Evolutionary conservation across 2,329 filamentous ascomycete genomes (phyloP).

Genomic region (Neurospora crassa): DNA sequence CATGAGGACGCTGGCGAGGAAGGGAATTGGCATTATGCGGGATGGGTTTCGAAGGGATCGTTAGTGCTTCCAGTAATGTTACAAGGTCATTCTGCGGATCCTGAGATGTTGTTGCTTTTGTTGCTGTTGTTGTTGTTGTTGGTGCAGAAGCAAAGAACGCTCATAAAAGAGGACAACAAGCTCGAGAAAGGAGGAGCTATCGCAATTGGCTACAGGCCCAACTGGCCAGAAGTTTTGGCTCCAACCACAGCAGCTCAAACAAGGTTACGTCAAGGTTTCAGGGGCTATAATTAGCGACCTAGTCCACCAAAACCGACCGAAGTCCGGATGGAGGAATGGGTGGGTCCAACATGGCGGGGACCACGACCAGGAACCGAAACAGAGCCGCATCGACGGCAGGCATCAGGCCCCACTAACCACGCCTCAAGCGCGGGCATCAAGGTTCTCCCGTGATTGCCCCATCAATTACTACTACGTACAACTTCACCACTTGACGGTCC

Average conservation of each 20-base stretch:
- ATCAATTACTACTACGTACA: neutral
- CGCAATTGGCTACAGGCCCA: neutral
- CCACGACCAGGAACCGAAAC: neutral
- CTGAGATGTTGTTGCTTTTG: too few species aligned
- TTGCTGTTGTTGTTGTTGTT: neutral
- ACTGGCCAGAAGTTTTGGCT: neutral
- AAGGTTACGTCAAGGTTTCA: neutral
- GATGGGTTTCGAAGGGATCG: constrained; percentile 4
- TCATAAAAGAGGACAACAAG: neutral
- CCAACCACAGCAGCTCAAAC: neutral
- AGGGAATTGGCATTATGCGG: constrained; percentile 41
- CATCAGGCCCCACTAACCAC: neutral
- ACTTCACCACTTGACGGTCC: neutral
- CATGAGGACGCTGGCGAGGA: constrained; percentile 35
- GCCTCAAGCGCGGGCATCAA: neutral
- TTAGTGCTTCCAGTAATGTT: neutral
- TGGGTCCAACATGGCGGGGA: neutral
- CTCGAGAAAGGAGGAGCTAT: neutral
- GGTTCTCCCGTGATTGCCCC: neutral
- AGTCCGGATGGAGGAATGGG: neutral
- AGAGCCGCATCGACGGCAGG: neutral
- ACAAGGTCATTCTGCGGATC: neutral
- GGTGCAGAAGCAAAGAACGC: neutral
- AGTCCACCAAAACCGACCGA: neutral
- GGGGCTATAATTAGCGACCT: neutral